Evolutionary conservation across 2,329 filamentous ascomycete species (phyloP).

Genomic region (Podosphaera xanthii): DNA sequence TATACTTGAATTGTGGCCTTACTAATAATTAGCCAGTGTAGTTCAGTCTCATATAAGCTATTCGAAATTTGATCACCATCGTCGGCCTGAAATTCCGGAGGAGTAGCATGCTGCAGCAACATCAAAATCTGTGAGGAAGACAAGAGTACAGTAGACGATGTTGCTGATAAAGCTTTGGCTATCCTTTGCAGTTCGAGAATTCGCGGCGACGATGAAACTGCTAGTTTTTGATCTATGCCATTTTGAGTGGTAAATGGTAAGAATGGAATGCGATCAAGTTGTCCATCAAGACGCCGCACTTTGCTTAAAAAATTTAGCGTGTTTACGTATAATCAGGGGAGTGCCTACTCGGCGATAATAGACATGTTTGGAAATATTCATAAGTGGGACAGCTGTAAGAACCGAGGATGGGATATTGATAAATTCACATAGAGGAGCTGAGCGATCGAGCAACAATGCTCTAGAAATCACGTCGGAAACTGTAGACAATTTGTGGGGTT

Average conservation of each 20-base stretch:
- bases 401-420: background rate
- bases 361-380: conserved; percentile 17
- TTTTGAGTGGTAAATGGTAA: conserved; percentile 21
- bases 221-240: conserved; percentile 9
- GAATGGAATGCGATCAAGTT: conserved; percentile 39
- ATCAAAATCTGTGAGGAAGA: conserved; percentile 32
- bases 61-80: conserved; percentile 17
- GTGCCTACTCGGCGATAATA: conserved; percentile 23
- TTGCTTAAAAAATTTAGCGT: conserved; percentile 17
- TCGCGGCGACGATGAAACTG: conserved; percentile 23
- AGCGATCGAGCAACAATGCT: too few species aligned
- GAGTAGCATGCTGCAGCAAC: conserved; percentile 38
- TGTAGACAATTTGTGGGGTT: too few species aligned
- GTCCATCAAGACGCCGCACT: conserved; percentile 38
- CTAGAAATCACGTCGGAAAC: too few species aligned
- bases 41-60: conserved; percentile 43
- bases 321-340: background rate
- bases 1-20: conserved; percentile 88
- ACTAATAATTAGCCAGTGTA: conserved; percentile 76
- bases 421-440: too few species aligned
- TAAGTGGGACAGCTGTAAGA: background rate
- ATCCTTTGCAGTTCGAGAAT: conserved; percentile 41
- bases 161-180: conserved; percentile 47
- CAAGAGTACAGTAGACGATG: conserved; percentile 41
- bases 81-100: conserved; percentile 20